Base-by-base conservation (phyloP, 345 rosid genomes). In the Triadica sebifera region DNA sequence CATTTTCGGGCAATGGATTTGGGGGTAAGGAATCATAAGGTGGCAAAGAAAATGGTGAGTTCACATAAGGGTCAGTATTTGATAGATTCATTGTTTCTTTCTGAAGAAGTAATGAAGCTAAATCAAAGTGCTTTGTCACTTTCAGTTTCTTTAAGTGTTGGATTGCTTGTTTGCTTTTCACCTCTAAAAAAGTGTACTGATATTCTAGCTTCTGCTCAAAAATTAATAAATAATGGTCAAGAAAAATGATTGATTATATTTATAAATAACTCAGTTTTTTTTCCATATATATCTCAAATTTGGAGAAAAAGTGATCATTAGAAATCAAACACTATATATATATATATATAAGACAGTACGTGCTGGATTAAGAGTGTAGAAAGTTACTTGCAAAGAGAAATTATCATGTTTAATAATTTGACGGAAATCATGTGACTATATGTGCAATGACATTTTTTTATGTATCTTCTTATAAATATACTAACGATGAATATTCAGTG, bases 1-100 rank as follows among this genome's bases (percentile, higher is more conserved):
- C 61, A 69, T 77, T 81, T 75, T 64, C 75, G 43, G 93, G 85
- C 52, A 81, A 81, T 8, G 87, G 74, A 66, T 72, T 69, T 19
- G 93, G 93, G 3, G 89, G 62, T 16, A 89, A 77, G 12, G 91
- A 82, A 34, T 86, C 92, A 50, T 81, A 81, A 13, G 97, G 91
- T 45, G 92, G 86, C 69, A 89, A 69, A 73, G 86, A 71, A 71
- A 85, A 86, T 20, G 90, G 89, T 37, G 97, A 84, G 66, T 83
- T 82, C 19, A 89, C 86, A 46, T 86, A 80, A 17, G 93, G 87
- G 74, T 81, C 74, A 19, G 87, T 68, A 51, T 86, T 89, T 19
- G 84, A 67, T 75, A 81, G 70, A 45, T 80, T 89, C 74, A 79
- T 75, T 16, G 89, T 83, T 73, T 87, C 74, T 63, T 47, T 72